Evolutionary conservation across 1,284 basidiomycete species (phyloP), one percentile per base, ranked within the genome.

Genomic region (Ustilago lituana): DNA sequence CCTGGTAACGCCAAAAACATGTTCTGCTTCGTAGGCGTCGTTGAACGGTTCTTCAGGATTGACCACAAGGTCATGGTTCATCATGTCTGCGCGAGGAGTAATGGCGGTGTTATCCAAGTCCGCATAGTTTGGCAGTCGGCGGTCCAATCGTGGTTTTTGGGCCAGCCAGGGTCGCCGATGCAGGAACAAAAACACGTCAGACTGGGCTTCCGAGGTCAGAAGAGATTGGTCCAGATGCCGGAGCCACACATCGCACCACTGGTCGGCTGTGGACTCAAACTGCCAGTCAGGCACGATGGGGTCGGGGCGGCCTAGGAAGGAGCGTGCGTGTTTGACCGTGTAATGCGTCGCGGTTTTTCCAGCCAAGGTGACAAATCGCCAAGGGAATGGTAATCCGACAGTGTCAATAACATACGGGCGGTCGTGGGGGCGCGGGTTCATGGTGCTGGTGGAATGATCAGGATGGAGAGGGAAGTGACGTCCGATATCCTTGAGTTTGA

Each of bases 371-470:
- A 24, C 37, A 20, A 39, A 33, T 15, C 38, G 37, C 48, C 52
- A 37, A 7, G 43, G 52, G 20, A 54, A 54, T 1, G 33, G 52
- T 2, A 54, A 27, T 3, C 40, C 33, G 4, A 45, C 41, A 7
- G 51, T 44, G 40, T 53, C 51, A 24, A 53, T 53, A 22, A 45
- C 43, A 19, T 46, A 54, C 5, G 52, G 52, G 4, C 33, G 52
- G 23, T 54, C 52, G 36, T 54, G 52, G 4, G 43, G 52, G n/a
- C 23, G 14, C 3, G 52, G 43, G 35, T 45, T 54, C 26, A 22
- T 45, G 12, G 20, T 22, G 31, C 52, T 54, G 7, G 27, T 54
- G 6, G 41, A 45, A 10, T 54, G 27, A 24, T 46, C 52, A 14
- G 50, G 50, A 29, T 43, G 50, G n/a, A 32, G n/a, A 10, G 29